Evolutionary conservation across 2,329 filamentous ascomycete species (phyloP).

Genomic region (Botrytis fabae): DNA sequence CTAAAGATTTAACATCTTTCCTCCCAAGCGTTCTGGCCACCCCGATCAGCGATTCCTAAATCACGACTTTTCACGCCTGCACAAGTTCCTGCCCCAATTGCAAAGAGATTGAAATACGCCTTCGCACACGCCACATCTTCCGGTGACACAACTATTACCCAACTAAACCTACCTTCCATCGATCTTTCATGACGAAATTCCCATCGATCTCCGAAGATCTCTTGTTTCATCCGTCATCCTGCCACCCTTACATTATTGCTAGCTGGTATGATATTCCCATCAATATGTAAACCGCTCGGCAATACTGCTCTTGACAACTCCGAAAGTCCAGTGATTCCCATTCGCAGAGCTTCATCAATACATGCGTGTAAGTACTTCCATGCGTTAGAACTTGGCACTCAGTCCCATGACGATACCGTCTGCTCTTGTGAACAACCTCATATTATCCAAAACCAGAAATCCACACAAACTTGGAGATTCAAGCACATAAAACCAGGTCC

Average conservation of each 20-base stretch:
- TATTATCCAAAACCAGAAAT: neutral
- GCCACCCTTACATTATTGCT: conserved; percentile 48
- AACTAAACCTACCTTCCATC: conserved; percentile 36
- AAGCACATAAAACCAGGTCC: conserved; percentile 7
- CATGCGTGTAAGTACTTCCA: conserved; percentile 1
- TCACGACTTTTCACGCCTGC: neutral
- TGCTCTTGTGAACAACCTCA: neutral
- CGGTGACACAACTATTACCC: neutral
- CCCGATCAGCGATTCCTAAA: neutral
- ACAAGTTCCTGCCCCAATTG: neutral
- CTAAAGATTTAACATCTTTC: neutral
- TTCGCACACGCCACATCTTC: neutral
- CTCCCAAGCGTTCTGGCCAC: neutral
- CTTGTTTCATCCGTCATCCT: conserved; percentile 40
- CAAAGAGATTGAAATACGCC: neutral
- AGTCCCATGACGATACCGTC: neutral
- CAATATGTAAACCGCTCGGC: conserved; percentile 30
- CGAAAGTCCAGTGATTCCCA: neutral
- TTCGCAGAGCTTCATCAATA: neutral
- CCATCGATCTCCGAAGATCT: conserved; percentile 34
- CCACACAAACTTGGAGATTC: neutral
- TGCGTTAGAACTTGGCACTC: neutral
- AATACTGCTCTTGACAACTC: conserved; percentile 28
- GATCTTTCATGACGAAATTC: conserved; percentile 49
- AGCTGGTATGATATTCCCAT: conserved; percentile 40